These are phyloP conservation scores for Talaromyces sp. DNA, from an alignment of 2,329 filamentous ascomycete genomes.

Conservation along the genomic window DNA sequence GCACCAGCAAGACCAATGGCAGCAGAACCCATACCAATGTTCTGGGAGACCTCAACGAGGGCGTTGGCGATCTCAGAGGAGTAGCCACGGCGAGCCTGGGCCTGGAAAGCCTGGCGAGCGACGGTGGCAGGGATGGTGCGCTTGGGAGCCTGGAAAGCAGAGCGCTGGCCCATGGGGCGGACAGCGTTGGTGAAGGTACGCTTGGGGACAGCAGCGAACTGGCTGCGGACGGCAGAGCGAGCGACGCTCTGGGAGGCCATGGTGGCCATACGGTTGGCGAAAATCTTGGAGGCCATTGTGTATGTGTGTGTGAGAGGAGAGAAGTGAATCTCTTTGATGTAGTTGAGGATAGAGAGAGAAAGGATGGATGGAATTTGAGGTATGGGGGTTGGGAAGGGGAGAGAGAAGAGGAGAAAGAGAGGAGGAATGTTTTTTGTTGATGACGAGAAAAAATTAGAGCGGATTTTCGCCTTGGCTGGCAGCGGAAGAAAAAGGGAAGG, in stretches of 20 bases:
- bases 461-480: constrained; percentile 19
- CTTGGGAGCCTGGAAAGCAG: constrained; percentile 70
- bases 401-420: constrained; percentile 17
- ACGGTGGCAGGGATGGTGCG: constrained; percentile 66
- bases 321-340: constrained; percentile 32
- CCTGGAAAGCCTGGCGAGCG: constrained; percentile 57
- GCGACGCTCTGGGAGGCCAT: constrained; percentile 67
- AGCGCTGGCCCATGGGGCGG: constrained; percentile 33
- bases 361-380: constrained; percentile 29
- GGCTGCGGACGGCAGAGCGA: constrained; percentile 68
- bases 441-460: constrained; percentile 20
- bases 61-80: constrained; percentile 80
- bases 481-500: constrained; percentile 25
- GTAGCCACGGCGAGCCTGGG: constrained; percentile 69
- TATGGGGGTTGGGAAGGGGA: constrained; percentile 19
- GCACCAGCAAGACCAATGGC: constrained; percentile 90
- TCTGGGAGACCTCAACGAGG: constrained; percentile 87
- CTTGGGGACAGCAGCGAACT: constrained; percentile 64
- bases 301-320: constrained; percentile 40
- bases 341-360: constrained; percentile 34
- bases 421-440: constrained; percentile 21
- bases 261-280: constrained; percentile 73
- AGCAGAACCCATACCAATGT: constrained; percentile 82
- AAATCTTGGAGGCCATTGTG: constrained; percentile 78
- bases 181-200: constrained; percentile 61